Evolutionary conservation across 805 yeast genomes (phyloP), one percentile per base, ranked within the genome.

Genomic region (Myxozyma mucilagina): DNA sequence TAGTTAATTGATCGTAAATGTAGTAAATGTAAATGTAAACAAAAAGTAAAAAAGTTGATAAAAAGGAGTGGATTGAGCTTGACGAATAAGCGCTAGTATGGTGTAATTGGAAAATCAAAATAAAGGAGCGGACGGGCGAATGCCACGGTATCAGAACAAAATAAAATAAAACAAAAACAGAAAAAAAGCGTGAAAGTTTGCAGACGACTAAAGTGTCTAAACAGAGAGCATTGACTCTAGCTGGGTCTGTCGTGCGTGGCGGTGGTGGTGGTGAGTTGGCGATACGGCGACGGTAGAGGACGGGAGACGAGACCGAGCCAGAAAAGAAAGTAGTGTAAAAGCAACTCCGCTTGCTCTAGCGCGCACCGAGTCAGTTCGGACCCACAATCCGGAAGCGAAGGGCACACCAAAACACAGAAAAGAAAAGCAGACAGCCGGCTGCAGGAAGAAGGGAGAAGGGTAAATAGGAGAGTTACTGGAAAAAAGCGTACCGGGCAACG

Each of bases 91-190:
- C 14, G n/a, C 38, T 47, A 31, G 57, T 52, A 29, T 31, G 56
- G 48, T 20, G 31, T 31, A 51, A 51, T 39, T 35, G 24, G 42
- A 49, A 43, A 43, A 42, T 20, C 16, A 32, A 36, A 16, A 24
- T 24, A 45, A 36, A 49, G 13, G 55, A 56, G 44, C 24, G 54
- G 53, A 56, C 55, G 54, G 48, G 36, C 32, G 43, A 43, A 39
- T 36, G 31, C 6, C 29, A 43, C 20, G 29, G 41, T 41, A n/a
- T 39, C 4, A 16, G 32, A 18, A n/a, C 18, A 35, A 20, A 14
- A 29, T 5, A 34, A 18, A 29, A 31, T 18, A 31, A n/a, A 47
- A 29, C 47, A 51, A 18, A 39, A 34, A 4, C 3, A 48, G 42
- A 47, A 47, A 20, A 18, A 38, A 14, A 7, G 41, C 41, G n/a